Evolutionary conservation across 306 rosid species (phyloP).

Genomic region (Lathyrus aphaca): DNA sequence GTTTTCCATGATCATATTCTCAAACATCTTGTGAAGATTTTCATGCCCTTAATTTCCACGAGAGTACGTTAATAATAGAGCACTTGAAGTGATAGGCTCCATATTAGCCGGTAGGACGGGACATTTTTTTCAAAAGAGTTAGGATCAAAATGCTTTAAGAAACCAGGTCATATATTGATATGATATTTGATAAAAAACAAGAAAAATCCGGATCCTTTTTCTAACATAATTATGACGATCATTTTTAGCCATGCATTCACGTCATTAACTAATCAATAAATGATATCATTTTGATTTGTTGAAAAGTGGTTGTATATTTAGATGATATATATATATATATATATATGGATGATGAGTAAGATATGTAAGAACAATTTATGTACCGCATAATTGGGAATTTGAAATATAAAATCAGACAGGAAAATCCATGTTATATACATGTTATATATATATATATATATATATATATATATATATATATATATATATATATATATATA

Average conservation of each 20-base stretch:
- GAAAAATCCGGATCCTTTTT: too few relatives aligned
- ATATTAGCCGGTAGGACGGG: background rate
- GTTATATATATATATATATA: too few relatives aligned
- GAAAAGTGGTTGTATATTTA: slow-evolving; percentile 22
- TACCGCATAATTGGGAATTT: slow-evolving; percentile 41
- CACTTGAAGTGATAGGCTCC: slow-evolving; percentile 31
- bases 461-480: too few relatives aligned
- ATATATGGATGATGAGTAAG: slow-evolving; percentile 12
- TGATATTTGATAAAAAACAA: background rate
- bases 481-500: too few relatives aligned
- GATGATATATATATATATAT: background rate
- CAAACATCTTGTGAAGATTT: background rate
- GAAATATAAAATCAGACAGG: slow-evolving; percentile 15
- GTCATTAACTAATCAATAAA: slow-evolving; percentile 21
- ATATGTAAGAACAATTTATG: background rate
- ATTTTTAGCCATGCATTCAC: slow-evolving; percentile 12
- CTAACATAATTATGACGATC: background rate
- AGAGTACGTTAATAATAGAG: slow-evolving; percentile 2
- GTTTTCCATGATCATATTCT: slow-evolving; percentile 18
- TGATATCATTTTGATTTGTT: slow-evolving; percentile 35
- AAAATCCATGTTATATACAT: slow-evolving; percentile 34
- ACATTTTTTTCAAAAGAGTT: slow-evolving; percentile 13
- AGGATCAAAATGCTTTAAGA: background rate
- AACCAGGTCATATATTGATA: background rate
- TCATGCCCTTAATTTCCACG: slow-evolving; percentile 7